Percentiles rank a stretch among this genome's conserved stretches.
Conservation (phyloP, 768 basidiomycete species). For the Plicaturopsis crispa region DNA sequence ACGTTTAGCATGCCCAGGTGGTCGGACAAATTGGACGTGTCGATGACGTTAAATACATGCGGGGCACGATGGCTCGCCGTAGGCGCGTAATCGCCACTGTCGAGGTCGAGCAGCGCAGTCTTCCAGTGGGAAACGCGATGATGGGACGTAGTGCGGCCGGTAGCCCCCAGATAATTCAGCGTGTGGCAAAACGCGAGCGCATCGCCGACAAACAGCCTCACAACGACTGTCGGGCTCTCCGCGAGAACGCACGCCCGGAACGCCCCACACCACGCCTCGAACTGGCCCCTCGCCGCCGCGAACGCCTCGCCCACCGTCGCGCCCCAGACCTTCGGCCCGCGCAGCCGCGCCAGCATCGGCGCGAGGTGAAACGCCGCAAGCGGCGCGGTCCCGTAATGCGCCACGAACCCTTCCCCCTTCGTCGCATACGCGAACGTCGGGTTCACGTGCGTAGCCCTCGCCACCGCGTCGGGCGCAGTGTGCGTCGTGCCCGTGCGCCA, state of each 20-base stretch:
- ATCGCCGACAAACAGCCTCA: constrained; percentile 35
- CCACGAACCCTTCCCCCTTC: constrained; percentile 26
- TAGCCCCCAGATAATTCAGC: constrained; percentile 16
- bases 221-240: constrained; percentile 14
- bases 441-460: constrained; percentile 26
- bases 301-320: constrained; percentile 17
- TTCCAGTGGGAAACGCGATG: constrained; percentile 30
- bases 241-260: constrained; percentile 12
- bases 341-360: constrained; percentile 22
- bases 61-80: constrained; percentile 17
- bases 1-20: constrained; percentile 41
- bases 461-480: constrained; percentile 7
- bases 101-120: constrained; percentile 20
- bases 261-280: constrained; percentile 21
- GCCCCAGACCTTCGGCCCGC: constrained; percentile 9
- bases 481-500: constrained; percentile 36
- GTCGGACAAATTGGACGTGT: constrained; percentile 43
- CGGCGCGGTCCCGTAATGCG: constrained; percentile 40
- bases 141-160: constrained; percentile 15
- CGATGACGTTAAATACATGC: constrained; percentile 33
- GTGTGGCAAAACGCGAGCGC: constrained; percentile 30
- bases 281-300: constrained; percentile 24
- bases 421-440: constrained; percentile 38
- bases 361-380: constrained; percentile 34
- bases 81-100: constrained; percentile 21